These are phyloP conservation scores for Chenopodium formosanum DNA, from an alignment of 148 eudicot genomes.

Conservation along the genomic window DNA sequence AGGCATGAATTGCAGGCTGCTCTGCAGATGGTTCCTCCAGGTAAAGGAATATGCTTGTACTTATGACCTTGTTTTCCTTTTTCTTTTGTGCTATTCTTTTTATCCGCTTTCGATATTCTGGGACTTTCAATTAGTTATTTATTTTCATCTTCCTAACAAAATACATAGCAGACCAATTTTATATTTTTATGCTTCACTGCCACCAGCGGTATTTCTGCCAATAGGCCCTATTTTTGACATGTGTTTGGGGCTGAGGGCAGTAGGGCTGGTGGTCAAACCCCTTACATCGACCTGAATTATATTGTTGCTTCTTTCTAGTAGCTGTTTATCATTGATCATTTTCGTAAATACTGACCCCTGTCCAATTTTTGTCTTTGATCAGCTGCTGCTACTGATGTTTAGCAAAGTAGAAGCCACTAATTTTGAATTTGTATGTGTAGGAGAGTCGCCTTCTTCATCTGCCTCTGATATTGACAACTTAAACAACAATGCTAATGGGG, in stretches of 20 bases:
- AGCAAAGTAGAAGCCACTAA: slow-evolving; percentile 6
- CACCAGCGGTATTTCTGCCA: not conserved
- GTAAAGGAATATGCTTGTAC: slow-evolving; percentile 33
- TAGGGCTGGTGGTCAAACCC: not conserved
- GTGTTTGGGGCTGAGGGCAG: not conserved
- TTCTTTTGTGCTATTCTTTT: not conserved
- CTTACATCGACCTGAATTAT: not conserved
- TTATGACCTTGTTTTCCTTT: not conserved
- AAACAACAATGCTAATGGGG: slow-evolving; percentile 62
- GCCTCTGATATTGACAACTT: slow-evolving; percentile 95
- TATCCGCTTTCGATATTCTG: not conserved
- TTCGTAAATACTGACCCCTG: not conserved
- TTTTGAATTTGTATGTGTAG: slow-evolving; percentile 34
- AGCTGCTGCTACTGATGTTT: slow-evolving; percentile 4
- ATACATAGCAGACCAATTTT: no score
- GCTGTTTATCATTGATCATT: not conserved
- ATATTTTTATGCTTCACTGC: not conserved
- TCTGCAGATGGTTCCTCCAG: slow-evolving; percentile 71
- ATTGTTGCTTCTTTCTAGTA: slow-evolving; percentile 1
- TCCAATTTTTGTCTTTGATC: not conserved
- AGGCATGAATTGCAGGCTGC: slow-evolving; percentile 71
- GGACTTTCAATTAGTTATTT: not conserved
- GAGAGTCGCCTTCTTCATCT: slow-evolving; percentile 98
- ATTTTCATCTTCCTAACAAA: no score
- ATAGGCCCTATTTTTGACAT: not conserved